Conservation (phyloP, 2,329 filamentous ascomycete species). For the Stylonectria norvegica region DNA sequence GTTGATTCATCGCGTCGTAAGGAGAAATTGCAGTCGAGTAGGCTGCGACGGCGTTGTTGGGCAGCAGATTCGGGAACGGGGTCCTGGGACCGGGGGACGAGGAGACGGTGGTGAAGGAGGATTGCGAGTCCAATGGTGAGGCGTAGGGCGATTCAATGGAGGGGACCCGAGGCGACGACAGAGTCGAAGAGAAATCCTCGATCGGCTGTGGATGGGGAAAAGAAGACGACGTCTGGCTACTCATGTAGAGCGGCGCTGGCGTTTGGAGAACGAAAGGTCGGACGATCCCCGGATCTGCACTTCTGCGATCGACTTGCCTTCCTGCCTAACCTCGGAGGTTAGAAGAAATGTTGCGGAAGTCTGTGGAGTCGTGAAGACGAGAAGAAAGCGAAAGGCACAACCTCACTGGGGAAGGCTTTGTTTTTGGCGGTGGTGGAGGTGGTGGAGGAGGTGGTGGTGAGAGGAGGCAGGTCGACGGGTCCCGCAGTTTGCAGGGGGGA, state of each 20-base stretch:
- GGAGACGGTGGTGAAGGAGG: slow-evolving; percentile 52
- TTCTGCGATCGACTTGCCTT: slow-evolving; percentile 57
- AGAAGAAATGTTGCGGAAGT: slow-evolving; percentile 32
- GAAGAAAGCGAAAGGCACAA: slow-evolving; percentile 27
- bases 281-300: slow-evolving; percentile 74
- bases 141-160: slow-evolving; percentile 63
- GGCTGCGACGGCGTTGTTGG: slow-evolving; percentile 41
- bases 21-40: slow-evolving; percentile 31
- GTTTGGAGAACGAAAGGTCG: slow-evolving; percentile 69
- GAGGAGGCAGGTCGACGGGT: slow-evolving; percentile 23
- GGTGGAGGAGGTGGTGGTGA: slow-evolving; percentile 26
- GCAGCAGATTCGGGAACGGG: slow-evolving; percentile 67
- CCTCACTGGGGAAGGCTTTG: slow-evolving; percentile 31
- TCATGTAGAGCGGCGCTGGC: slow-evolving; percentile 59
- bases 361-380: slow-evolving; percentile 35
- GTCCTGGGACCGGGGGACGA: slow-evolving; percentile 68
- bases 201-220: slow-evolving; percentile 67
- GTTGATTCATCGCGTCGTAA: slow-evolving; percentile 71
- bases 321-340: slow-evolving; percentile 23
- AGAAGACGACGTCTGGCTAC: slow-evolving; percentile 65
- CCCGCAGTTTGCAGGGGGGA: slow-evolving; percentile 11
- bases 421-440: slow-evolving; percentile 30
- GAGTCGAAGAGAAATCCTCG: slow-evolving; percentile 67
- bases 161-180: slow-evolving; percentile 71
- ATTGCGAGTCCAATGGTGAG: slow-evolving; percentile 51